Conservation (phyloP, 352 stramenopile genomes). For the Phytopythium delawarense region DNA sequence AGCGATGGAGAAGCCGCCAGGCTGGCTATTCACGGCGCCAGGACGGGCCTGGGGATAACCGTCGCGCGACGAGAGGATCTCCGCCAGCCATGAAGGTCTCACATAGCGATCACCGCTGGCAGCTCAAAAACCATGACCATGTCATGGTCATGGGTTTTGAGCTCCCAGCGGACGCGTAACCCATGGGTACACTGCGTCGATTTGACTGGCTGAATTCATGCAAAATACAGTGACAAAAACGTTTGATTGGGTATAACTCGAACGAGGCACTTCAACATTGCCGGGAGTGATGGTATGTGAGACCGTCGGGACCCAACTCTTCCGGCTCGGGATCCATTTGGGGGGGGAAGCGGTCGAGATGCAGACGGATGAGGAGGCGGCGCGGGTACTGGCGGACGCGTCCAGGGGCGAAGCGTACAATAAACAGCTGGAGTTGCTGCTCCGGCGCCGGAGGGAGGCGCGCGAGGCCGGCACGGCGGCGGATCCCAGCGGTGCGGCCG, state of each 20-base stretch:
- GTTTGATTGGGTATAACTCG: not conserved
- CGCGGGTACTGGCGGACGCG: constrained; percentile 11
- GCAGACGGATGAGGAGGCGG: constrained; percentile 37
- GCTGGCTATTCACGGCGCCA: too few species aligned
- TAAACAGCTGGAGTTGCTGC: constrained; percentile 35
- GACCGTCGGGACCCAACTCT: not conserved
- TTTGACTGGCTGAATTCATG: not conserved
- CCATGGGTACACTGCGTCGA: not conserved
- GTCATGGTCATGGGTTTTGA: too few species aligned
- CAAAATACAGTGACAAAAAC: too few species aligned
- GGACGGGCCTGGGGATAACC: not conserved
- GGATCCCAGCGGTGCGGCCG: not conserved
- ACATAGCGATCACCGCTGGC: too few species aligned
- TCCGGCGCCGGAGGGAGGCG: constrained; percentile 35
- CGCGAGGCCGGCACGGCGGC: constrained; percentile 12
- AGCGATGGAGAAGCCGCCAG: too few species aligned
- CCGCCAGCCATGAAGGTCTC: too few species aligned
- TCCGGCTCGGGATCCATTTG: not conserved
- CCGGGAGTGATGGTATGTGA: constrained; percentile 6
- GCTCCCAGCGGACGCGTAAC: not conserved
- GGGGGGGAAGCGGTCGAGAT: constrained; percentile 17
- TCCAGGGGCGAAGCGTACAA: constrained; percentile 32
- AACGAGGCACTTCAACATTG: not conserved
- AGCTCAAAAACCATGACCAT: too few species aligned
- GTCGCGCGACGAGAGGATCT: too few species aligned